Base-by-base conservation (phyloP, 768 basidiomycete genomes). In the Boletus rubropictus region DNA sequence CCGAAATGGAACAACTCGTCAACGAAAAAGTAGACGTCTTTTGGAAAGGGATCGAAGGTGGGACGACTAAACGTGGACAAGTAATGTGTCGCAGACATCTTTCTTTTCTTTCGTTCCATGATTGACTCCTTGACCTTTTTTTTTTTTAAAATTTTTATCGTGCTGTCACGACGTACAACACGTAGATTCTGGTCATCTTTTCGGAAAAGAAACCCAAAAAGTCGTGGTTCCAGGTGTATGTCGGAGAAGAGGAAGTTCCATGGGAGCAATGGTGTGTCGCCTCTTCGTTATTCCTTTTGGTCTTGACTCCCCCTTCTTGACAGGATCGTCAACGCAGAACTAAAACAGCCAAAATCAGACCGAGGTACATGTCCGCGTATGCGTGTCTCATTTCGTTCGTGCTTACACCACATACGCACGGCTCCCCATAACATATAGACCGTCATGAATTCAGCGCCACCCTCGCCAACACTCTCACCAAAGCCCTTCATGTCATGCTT, bases 281-380 rank as follows among this genome's bases (percentile, higher is more conserved):
- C 12, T 20, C 5, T 37, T 29, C 29, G 29, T 12, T n/a, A 29
- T 39, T 33, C 25, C 32, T 44, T 44, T 21, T 29, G 14, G 21
- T 22, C 32, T 27, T 32, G 27, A 28, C 11, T 11, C 6, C 20
- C 10, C 7, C 3, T 5, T 7, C 14, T 11, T 4, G 14, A 28
- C 59, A 90, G 89, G 88, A 69, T 82, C 12, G 80, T 91, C 51
- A 89, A 87, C 44, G 86, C 81, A 8, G 87, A 90, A 67, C 69
- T 90, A 12, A 78, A 80, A 42, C 88, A 89, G 55, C 83, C 83
- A 0, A 81, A 78, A 32, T 68, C 74, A 9, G 85, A 86, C 43
- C 69, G 68, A 73, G 83, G 85, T 81, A 50, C 17, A 58, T 10
- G 10, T 24, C 14, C 6, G 5, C 14, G 4, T n/a, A 12, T 29